A percentile compares a stretch with the other conserved stretches of the same genome.
phyloP scores from a whole-genome alignment of 2,329 filamentous ascomycete species.

The Fusarium verticillioides region DNA sequence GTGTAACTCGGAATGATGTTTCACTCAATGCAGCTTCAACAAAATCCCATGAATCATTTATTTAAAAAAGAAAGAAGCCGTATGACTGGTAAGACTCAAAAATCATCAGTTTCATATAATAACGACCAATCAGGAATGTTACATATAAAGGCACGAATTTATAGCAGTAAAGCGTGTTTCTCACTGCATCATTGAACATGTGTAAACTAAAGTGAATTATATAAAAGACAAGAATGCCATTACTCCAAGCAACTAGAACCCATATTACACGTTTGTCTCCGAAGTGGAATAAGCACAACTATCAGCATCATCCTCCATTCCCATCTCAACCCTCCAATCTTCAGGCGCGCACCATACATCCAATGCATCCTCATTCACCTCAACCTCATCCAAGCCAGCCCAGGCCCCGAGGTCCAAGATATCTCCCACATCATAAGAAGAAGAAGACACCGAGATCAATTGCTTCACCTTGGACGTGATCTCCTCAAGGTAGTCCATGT shows the following conservation, averaged over 20 bases:
- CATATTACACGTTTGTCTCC: neutral
- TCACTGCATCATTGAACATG: neutral
- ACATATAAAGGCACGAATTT: too few relatives aligned
- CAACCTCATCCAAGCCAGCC: neutral
- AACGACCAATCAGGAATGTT: neutral
- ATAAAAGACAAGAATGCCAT: neutral
- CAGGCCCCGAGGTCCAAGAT: neutral
- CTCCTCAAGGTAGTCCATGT: neutral
- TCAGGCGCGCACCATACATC: neutral
- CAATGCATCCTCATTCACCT: neutral
- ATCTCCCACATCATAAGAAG: neutral
- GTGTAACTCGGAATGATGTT: neutral
- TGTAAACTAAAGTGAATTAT: accelerated
- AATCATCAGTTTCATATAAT: neutral
- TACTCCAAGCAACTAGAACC: neutral
- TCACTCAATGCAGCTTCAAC: neutral
- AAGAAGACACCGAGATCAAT: neutral
- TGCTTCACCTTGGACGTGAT: neutral
- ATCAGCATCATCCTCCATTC: neutral
- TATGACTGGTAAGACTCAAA: neutral
- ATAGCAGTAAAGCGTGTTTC: neutral
- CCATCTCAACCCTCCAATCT: neutral
- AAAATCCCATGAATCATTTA: neutral
- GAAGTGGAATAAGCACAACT: neutral
- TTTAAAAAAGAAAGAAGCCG: neutral